A percentile compares a stretch with the other conserved stretches of the same genome.
These are phyloP conservation scores for Candida koratica DNA, from an alignment of 805 yeast species.

Conservation along the genomic window DNA sequence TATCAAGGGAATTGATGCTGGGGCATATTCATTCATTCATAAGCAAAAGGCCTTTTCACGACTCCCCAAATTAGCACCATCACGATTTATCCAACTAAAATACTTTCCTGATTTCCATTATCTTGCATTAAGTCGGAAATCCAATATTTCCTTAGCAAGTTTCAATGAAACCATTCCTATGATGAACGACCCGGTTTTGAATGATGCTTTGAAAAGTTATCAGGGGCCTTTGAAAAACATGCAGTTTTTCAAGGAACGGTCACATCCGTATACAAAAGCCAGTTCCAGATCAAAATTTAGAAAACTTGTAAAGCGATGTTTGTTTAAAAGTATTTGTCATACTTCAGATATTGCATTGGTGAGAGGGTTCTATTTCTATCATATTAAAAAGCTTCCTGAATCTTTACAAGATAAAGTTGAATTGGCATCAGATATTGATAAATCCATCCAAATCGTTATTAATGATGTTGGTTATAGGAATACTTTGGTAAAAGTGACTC, in stretches of 20 bases:
- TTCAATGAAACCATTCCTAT: slow-evolving; percentile 25
- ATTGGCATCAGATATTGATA: slow-evolving; percentile 2
- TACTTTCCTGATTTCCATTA: slow-evolving; percentile 30
- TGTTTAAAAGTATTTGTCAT: slow-evolving; percentile 15
- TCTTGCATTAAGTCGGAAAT: slow-evolving; percentile 29
- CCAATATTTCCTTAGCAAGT: slow-evolving; percentile 35
- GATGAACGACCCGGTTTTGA: slow-evolving; percentile 25
- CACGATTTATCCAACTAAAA: slow-evolving; percentile 21
- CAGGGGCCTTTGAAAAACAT: slow-evolving; percentile 24
- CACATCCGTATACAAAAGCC: slow-evolving; percentile 33
- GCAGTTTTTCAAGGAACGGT: slow-evolving; percentile 22
- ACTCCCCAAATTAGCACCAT: slow-evolving; percentile 14
- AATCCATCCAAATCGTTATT: background rate
- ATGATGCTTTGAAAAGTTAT: slow-evolving; percentile 20
- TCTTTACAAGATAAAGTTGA: slow-evolving; percentile 17
- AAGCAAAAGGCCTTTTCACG: slow-evolving; percentile 16
- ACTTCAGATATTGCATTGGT: slow-evolving; percentile 13
- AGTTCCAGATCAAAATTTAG: slow-evolving; percentile 26
- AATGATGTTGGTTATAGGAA: slow-evolving; percentile 3
- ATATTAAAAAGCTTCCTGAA: slow-evolving; percentile 19
- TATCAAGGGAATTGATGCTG: slow-evolving; percentile 32
- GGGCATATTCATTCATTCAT: slow-evolving; percentile 16
- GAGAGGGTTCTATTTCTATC: slow-evolving; percentile 25
- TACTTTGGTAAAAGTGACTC: slow-evolving; percentile 1
- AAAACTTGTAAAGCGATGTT: slow-evolving; percentile 18